Evolutionary conservation across 331 rosid genomes (phyloP).

Genomic region (Phaseolus coccineus): DNA sequence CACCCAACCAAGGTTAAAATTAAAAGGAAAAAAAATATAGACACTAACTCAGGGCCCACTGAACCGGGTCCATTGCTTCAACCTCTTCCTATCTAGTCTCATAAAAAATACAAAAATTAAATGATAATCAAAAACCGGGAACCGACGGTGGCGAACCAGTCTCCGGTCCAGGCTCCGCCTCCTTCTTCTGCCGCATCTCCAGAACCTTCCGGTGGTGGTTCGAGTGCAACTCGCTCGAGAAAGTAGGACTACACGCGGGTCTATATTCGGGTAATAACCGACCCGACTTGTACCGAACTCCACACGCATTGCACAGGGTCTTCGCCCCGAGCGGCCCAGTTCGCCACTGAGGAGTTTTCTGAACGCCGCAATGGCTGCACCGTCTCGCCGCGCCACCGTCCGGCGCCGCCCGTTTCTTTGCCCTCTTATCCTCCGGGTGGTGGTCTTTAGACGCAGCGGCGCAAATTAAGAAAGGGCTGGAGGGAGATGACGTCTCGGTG

Average conservation of each 20-base stretch:
- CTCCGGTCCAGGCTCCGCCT: constrained; percentile 10
- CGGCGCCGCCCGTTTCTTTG: constrained; percentile 41
- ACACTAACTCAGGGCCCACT: constrained; percentile 54
- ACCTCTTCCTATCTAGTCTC: constrained; percentile 1
- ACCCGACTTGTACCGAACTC: constrained; percentile 93
- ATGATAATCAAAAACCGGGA: constrained; percentile 52
- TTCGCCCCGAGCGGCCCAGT: constrained; percentile 91
- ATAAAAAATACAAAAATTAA: background rate
- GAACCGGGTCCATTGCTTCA: constrained; percentile 45
- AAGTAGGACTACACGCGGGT: constrained; percentile 98
- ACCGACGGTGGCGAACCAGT: constrained; percentile 37
- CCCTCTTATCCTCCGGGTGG: constrained; percentile 47
- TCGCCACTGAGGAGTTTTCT: constrained; percentile 98
- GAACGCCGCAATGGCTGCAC: constrained; percentile 96
- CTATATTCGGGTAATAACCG: constrained; percentile 90
- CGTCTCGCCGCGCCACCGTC: constrained; percentile 64
- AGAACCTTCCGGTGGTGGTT: constrained; percentile 96
- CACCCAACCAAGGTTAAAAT: constrained; percentile 42
- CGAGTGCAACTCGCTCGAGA: constrained; percentile 80
- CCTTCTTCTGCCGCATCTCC: constrained; percentile 95
- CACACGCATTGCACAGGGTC: constrained; percentile 88
- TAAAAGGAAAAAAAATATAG: constrained; percentile 28
- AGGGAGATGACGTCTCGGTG: constrained; percentile 63
- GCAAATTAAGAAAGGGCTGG: constrained; percentile 47
- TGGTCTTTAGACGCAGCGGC: background rate